These are phyloP conservation scores for Pseudoneurospora amorphoporcata DNA, from an alignment of 495 filamentous ascomycete species.

Conservation along the genomic window DNA sequence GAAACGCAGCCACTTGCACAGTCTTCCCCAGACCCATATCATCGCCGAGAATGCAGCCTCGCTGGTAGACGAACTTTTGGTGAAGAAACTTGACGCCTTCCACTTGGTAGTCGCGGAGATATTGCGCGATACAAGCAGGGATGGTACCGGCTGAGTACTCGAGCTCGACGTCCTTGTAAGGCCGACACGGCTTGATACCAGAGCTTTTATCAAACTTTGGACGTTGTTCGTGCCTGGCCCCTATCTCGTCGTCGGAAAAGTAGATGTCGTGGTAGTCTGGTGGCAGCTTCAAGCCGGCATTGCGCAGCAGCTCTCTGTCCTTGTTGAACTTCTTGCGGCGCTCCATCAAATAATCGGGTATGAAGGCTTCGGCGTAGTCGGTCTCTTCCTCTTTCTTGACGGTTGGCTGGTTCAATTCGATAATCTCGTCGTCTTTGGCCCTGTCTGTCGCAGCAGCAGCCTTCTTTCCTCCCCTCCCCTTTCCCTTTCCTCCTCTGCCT, in stretches of 20 bases:
- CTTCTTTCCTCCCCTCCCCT: background rate
- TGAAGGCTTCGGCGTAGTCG: constrained; percentile 18
- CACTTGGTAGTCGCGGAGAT: constrained; percentile 85
- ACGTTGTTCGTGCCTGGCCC: constrained; percentile 52
- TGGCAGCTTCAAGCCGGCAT: constrained; percentile 64
- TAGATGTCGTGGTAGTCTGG: constrained; percentile 72
- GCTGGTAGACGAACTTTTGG: constrained; percentile 82
- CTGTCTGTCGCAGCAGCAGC: background rate
- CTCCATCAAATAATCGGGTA: constrained; percentile 39
- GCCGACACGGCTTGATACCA: constrained; percentile 46
- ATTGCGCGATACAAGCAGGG: constrained; percentile 85
- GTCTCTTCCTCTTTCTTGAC: constrained; percentile 14
- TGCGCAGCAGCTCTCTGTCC: constrained; percentile 45
- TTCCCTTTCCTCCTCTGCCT: constrained; percentile 16
- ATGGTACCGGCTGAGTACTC: constrained; percentile 72
- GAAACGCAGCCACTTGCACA: constrained; percentile 89
- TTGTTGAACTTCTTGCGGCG: constrained; percentile 51
- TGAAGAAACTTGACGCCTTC: constrained; percentile 81
- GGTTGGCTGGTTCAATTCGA: constrained; percentile 2
- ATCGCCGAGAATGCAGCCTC: constrained; percentile 82
- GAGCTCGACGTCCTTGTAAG: constrained; percentile 67
- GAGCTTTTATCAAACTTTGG: constrained; percentile 51
- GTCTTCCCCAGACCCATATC: constrained; percentile 98
- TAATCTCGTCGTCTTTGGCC: constrained; percentile 1
- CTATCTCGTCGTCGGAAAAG: constrained; percentile 75